These are phyloP conservation scores for Penicillium desertorum DNA, from an alignment of 495 filamentous ascomycete species.

Conservation along the genomic window DNA sequence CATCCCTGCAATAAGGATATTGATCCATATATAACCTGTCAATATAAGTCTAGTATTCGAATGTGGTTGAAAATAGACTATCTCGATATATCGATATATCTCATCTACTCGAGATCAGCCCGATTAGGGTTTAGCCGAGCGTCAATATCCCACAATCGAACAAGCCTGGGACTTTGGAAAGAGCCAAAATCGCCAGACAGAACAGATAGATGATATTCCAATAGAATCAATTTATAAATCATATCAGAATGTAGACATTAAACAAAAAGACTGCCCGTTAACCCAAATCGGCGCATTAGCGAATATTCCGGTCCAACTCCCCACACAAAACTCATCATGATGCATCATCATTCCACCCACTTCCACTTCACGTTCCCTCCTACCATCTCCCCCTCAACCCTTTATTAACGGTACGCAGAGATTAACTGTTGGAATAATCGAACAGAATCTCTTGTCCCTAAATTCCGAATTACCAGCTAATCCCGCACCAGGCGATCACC, in stretches of 20 bases:
- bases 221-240: not conserved
- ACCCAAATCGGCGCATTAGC: constrained; percentile 32
- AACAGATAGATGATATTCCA: not conserved
- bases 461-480: constrained; percentile 20
- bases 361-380: constrained; percentile 17
- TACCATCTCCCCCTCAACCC: constrained; percentile 13
- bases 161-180: not conserved
- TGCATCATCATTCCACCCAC: constrained; percentile 23
- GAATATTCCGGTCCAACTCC: constrained; percentile 25
- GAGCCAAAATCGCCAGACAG: constrained; percentile 4
- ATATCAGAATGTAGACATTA: not conserved
- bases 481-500: constrained; percentile 24
- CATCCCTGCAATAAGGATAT: not conserved
- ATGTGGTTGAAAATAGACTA: not conserved
- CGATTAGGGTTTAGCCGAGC: constrained; percentile 50
- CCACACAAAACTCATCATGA: constrained; percentile 28
- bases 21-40: not conserved
- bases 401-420: constrained; percentile 17
- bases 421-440: not conserved
- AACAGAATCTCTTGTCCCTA: not conserved
- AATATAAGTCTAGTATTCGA: not conserved
- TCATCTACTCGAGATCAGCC: not conserved
- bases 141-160: constrained; percentile 30
- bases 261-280: constrained; percentile 17
- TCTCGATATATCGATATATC: not conserved